Evolutionary conservation across 768 basidiomycete species (phyloP).

Genomic region (Leccinum olivaceopallidum): DNA sequence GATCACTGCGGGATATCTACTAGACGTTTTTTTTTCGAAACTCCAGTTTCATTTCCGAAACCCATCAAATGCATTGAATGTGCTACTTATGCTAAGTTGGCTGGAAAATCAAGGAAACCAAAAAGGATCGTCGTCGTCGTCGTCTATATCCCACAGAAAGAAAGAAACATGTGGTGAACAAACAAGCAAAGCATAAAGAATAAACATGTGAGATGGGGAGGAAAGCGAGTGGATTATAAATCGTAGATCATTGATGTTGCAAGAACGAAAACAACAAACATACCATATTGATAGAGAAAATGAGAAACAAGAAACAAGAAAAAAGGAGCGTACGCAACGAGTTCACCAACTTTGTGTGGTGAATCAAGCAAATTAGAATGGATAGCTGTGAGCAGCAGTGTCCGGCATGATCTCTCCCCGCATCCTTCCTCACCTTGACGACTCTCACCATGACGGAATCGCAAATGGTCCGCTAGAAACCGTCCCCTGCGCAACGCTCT

Average conservation of each 20-base stretch:
- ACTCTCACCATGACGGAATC: constrained; percentile 6
- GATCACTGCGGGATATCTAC: too few relatives aligned
- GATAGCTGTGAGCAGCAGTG: neutral
- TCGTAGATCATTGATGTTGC: neutral
- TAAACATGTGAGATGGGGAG: neutral
- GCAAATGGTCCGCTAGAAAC: constrained; percentile 5
- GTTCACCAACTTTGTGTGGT: constrained; percentile 4
- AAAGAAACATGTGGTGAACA: constrained; percentile 3
- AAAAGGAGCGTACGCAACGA: constrained; percentile 24
- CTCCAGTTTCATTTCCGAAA: neutral
- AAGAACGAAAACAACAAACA: constrained; percentile 1
- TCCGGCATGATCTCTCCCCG: constrained; percentile 2
- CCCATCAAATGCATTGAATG: neutral
- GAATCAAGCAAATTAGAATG: neutral
- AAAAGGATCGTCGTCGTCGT: constrained; percentile 9
- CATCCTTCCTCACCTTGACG: neutral
- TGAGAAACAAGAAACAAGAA: constrained; percentile 2
- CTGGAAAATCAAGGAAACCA: neutral
- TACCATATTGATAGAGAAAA: neutral
- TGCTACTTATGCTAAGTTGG: neutral
- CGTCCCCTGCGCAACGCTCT: constrained; percentile 48
- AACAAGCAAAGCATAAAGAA: neutral
- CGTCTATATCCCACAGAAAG: constrained; percentile 9
- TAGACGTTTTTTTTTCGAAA: neutral
- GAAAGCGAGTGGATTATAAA: neutral